phyloP scores from a whole-genome alignment of 140 eudicot species.

The Flaveria floridana region DNA sequence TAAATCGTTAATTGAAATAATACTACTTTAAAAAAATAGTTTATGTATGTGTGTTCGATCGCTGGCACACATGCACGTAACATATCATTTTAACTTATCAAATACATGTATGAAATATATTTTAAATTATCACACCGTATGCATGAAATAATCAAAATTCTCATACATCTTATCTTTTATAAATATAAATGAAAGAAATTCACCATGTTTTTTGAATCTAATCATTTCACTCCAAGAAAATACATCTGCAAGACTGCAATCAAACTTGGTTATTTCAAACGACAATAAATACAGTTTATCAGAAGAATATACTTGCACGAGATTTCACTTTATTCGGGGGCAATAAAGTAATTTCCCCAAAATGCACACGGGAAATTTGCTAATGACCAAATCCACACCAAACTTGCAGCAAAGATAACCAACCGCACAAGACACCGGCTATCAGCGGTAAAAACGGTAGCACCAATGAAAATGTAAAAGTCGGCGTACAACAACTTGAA shows the following conservation, averaged over 20 bases:
- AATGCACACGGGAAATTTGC: constrained; percentile 32
- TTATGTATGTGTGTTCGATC: no score
- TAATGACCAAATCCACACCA: constrained; percentile 43
- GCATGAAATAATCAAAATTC: no score
- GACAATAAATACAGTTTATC: neutral
- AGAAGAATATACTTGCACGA: constrained; percentile 10
- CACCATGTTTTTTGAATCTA: neutral
- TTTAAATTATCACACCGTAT: no score
- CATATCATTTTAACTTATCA: neutral
- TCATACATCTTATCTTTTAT: neutral
- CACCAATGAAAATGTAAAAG: constrained; percentile 28
- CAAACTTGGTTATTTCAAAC: neutral
- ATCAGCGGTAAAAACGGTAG: constrained; percentile 36
- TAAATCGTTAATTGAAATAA: no score
- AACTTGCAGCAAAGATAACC: constrained; percentile 30
- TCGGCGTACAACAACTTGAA: constrained; percentile 35
- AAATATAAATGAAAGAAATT: neutral
- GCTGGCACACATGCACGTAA: no score
- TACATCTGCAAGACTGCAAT: neutral
- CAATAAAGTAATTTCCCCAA: neutral
- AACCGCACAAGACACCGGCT: constrained; percentile 34
- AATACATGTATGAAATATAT: neutral
- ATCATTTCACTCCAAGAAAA: neutral
- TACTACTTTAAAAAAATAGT: no score
- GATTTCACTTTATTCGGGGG: neutral